Evolutionary conservation across 2,329 filamentous ascomycete genomes (phyloP).

Genomic region (Colletotrichum coccodes): DNA sequence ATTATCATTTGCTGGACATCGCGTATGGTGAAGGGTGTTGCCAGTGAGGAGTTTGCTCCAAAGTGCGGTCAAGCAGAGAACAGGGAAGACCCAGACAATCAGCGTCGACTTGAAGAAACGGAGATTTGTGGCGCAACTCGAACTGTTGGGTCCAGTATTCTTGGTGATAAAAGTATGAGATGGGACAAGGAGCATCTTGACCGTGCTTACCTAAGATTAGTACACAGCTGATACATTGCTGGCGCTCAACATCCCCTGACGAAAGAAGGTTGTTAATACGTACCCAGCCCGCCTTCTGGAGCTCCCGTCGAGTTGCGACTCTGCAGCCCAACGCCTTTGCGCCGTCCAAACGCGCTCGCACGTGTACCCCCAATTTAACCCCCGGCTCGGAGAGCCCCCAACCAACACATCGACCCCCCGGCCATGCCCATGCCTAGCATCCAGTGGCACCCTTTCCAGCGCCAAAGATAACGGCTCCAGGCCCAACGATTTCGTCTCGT

Average conservation of each 20-base stretch:
- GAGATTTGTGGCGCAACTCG: background rate
- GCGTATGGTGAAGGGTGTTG: background rate
- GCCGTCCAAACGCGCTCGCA: slow-evolving; percentile 29
- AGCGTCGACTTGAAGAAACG: background rate
- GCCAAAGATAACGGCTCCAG: slow-evolving; percentile 33
- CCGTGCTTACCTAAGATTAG: background rate
- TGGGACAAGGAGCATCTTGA: background rate
- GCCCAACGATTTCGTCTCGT: slow-evolving; percentile 29
- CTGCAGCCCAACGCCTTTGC: slow-evolving; percentile 23
- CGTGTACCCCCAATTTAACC: slow-evolving; percentile 31
- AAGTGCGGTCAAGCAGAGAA: slow-evolving; percentile 1
- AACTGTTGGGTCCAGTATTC: background rate
- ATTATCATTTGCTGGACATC: background rate
- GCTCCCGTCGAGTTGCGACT: slow-evolving; percentile 14
- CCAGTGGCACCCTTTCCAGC: slow-evolving; percentile 25
- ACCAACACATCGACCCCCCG: slow-evolving; percentile 15
- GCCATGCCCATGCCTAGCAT: slow-evolving; percentile 21
- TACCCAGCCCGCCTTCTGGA: slow-evolving; percentile 13
- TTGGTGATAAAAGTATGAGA: background rate
- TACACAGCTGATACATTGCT: background rate
- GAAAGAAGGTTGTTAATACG: slow-evolving; percentile 2
- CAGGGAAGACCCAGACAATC: background rate
- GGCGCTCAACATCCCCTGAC: background rate
- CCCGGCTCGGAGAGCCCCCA: slow-evolving; percentile 32
- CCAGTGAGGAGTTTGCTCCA: background rate